These are phyloP conservation scores for Pleurotus sapidus DNA, from an alignment of 768 basidiomycete genomes.

Conservation along the genomic window DNA sequence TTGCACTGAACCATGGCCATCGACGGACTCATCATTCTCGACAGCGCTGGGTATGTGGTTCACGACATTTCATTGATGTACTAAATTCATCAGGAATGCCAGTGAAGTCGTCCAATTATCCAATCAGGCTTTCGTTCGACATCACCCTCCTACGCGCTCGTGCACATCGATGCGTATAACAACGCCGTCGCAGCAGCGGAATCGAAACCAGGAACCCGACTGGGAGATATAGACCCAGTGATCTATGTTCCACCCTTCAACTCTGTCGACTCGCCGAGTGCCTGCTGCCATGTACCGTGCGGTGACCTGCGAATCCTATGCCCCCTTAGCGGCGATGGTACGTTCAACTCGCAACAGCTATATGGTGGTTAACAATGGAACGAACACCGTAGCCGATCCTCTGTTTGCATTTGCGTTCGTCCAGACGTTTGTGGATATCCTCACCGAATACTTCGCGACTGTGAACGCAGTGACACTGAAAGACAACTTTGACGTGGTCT, in stretches of 20 bases:
- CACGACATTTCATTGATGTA: not conserved
- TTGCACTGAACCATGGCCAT: constrained; percentile 52
- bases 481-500: constrained; percentile 94
- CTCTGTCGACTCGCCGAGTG: constrained; percentile 50
- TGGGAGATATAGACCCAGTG: constrained; percentile 68
- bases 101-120: constrained; percentile 69
- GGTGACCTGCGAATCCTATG: constrained; percentile 77
- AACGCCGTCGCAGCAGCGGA: constrained; percentile 58
- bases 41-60: constrained; percentile 61
- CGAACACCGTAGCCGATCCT: constrained; percentile 66
- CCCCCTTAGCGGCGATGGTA: constrained; percentile 83
- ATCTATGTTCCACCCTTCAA: constrained; percentile 58
- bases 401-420: constrained; percentile 88
- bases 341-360: constrained; percentile 24
- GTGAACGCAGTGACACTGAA: constrained; percentile 75
- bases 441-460: constrained; percentile 86
- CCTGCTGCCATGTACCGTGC: constrained; percentile 79
- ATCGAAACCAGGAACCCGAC: constrained; percentile 22
- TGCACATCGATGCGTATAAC: constrained; percentile 86
- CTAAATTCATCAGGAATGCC: constrained; percentile 12
- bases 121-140: constrained; percentile 87
- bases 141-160: constrained; percentile 72
- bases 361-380: not conserved
- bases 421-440: constrained; percentile 78
- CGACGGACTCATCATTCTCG: constrained; percentile 80